These are phyloP conservation scores for Malassezia obtusa DNA, from an alignment of 1,284 basidiomycete genomes.

Conservation along the genomic window DNA sequence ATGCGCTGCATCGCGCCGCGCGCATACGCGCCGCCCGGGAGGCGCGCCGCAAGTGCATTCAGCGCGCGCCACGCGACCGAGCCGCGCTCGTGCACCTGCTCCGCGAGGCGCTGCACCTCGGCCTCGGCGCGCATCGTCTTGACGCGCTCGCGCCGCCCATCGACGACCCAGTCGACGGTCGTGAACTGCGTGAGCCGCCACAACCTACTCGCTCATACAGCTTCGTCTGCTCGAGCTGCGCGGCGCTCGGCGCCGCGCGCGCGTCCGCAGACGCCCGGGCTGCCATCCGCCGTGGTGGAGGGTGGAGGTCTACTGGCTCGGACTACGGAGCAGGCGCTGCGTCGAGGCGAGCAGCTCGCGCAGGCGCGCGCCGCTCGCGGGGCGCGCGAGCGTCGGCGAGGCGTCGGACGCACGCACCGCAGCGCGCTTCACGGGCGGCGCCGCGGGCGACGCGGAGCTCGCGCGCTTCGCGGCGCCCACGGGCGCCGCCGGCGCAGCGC, in stretches of 20 bases:
- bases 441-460: not conserved
- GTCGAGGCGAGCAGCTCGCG: not conserved
- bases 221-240: not conserved
- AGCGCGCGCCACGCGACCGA: slow-evolving; percentile 16
- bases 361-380: not conserved
- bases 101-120: slow-evolving; percentile 25
- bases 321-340: slow-evolving; percentile 1
- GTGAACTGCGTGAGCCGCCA: slow-evolving; percentile 21
- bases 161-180: slow-evolving; percentile 47
- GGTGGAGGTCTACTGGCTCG: not conserved
- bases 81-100: slow-evolving; percentile 19
- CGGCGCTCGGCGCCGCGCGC: not conserved
- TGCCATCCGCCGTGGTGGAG: not conserved
- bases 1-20: slow-evolving; percentile 20
- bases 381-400: not conserved
- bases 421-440: not conserved
- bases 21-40: slow-evolving; percentile 28
- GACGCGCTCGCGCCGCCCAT: slow-evolving; percentile 40
- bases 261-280: not conserved
- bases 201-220: slow-evolving; percentile 9
- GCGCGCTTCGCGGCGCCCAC: not conserved
- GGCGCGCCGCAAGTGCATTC: slow-evolving; percentile 21
- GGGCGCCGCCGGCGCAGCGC: not conserved
- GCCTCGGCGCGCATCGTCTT: slow-evolving; percentile 30
- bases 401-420: not conserved